A percentile compares a stretch with the other conserved stretches of the same genome.
These are phyloP conservation scores for Sporothrix brunneoviolacea DNA, from an alignment of 2,329 filamentous ascomycete species.

Conservation along the genomic window DNA sequence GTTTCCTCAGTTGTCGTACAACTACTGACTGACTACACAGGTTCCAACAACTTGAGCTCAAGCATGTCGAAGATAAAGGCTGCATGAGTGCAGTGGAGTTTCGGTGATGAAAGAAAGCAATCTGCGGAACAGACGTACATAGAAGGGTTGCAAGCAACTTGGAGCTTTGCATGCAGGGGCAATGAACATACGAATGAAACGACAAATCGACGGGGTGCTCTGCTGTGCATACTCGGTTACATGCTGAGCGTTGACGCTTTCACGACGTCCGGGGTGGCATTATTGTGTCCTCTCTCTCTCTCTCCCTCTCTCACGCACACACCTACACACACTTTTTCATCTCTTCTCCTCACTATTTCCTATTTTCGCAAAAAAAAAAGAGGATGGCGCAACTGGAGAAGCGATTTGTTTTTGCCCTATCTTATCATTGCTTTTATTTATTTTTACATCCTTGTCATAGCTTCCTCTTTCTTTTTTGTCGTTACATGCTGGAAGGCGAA, in stretches of 20 bases:
- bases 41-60: slow-evolving; percentile 87
- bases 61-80: slow-evolving; percentile 77
- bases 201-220: no score
- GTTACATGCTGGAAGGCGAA: slow-evolving; percentile 15
- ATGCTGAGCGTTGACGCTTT: no score
- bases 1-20: neutral
- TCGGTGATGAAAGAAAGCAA: slow-evolving; percentile 47
- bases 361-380: neutral
- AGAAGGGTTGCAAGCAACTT: no score
- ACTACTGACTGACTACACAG: slow-evolving; percentile 35
- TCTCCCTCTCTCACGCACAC: no score
- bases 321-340: no score
- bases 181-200: no score
- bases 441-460: neutral
- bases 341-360: no score
- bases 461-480: slow-evolving; percentile 11
- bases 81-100: slow-evolving; percentile 87
- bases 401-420: slow-evolving; percentile 9
- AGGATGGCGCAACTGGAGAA: slow-evolving; percentile 6
- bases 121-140: no score
- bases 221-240: no score
- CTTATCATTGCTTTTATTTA: slow-evolving; percentile 20
- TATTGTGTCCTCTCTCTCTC: no score
- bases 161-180: no score
- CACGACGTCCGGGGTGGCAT: no score